Evolutionary conservation across 1,284 basidiomycete species (phyloP), one percentile per base, ranked within the genome.

Genomic region (Ustilago curta): DNA sequence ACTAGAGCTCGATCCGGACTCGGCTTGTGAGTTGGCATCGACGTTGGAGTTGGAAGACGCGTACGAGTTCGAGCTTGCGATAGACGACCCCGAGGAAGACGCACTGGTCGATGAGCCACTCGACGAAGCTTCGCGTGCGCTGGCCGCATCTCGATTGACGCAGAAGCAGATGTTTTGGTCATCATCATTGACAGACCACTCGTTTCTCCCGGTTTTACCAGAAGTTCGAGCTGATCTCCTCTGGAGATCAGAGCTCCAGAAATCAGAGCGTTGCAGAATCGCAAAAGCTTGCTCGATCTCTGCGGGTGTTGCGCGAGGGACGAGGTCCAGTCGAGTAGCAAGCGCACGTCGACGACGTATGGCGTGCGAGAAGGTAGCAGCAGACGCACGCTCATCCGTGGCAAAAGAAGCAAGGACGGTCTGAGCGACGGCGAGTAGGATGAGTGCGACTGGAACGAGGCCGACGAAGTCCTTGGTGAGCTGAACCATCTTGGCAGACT

Each of bases 81-180:
- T 32, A 11, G 58, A 61, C 18, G 49, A 50, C 9, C 39, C 27
- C 14, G 35, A 53, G 8, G 44, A 37, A 16, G 48, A 40, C 16
- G 37, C 48, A 29, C 52, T 18, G 4, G 21, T 9, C 6, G 51
- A 35, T 11, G 39, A 16, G 8, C 19, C 29, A 14, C 18, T 19
- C 21, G 25, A 23, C 27, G 42, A 57, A 42, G 48, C 47, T 21
- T 44, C 29, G 9, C 35, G 35, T 37, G 35, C 35, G 12, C 14
- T 37, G 6, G 40, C n/a, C 18, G 45, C 45, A 8, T 47, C n/a
- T 47, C 68, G 57, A 42, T 70, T 65, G 52, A 70, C 61, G 27
- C 68, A 70, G 49, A 70, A 70, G 61, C 68, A 70, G 31, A 70
- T 70, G 53, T 48, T 60, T 45, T 45, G 47, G 9, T 59, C 54